Percentiles rank a stretch among this genome's conserved stretches.
Conservation (phyloP, 768 basidiomycete genomes). For the Xerocomellus dryophilus region DNA sequence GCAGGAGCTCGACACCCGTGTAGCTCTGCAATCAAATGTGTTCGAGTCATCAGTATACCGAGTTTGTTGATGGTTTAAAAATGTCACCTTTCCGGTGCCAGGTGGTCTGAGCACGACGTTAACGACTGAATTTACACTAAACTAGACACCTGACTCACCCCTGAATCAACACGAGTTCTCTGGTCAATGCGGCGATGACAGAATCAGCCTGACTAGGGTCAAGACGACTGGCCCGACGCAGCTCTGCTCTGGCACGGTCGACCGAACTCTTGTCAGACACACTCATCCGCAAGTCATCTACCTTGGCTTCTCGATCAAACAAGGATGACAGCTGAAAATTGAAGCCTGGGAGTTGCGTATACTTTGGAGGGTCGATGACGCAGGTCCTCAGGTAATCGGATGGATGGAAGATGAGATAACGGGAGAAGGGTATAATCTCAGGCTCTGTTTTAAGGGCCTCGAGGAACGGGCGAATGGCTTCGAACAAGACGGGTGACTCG, state of each 20-base stretch:
- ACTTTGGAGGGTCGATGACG: conserved; percentile 50
- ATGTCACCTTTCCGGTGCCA: conserved; percentile 68
- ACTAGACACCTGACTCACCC: conserved; percentile 43
- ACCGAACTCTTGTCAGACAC: conserved; percentile 44
- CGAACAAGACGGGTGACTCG: conserved; percentile 65
- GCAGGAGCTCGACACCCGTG: conserved; percentile 66
- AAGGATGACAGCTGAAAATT: conserved; percentile 53
- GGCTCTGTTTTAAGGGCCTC: conserved; percentile 59
- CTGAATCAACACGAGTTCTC: conserved; percentile 67
- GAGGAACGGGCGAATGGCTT: conserved; percentile 65
- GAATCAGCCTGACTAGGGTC: conserved; percentile 74
- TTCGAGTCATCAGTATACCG: background rate
- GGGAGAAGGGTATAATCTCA: conserved; percentile 51
- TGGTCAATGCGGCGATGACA: conserved; percentile 54
- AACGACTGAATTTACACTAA: background rate
- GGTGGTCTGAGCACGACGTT: conserved; percentile 50
- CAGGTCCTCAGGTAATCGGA: conserved; percentile 32
- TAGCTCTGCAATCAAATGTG: conserved; percentile 44
- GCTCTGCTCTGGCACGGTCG: conserved; percentile 42
- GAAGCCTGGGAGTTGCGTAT: conserved; percentile 54
- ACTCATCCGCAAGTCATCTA: conserved; percentile 40
- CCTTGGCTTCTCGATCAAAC: conserved; percentile 40
- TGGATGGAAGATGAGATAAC: conserved; percentile 48
- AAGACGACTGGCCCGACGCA: conserved; percentile 50
- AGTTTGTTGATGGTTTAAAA: background rate